A percentile compares a stretch with the other conserved stretches of the same genome.
Conservation (phyloP, 176 grass and related monocot genomes). For the Aegilops tauschii region DNA sequence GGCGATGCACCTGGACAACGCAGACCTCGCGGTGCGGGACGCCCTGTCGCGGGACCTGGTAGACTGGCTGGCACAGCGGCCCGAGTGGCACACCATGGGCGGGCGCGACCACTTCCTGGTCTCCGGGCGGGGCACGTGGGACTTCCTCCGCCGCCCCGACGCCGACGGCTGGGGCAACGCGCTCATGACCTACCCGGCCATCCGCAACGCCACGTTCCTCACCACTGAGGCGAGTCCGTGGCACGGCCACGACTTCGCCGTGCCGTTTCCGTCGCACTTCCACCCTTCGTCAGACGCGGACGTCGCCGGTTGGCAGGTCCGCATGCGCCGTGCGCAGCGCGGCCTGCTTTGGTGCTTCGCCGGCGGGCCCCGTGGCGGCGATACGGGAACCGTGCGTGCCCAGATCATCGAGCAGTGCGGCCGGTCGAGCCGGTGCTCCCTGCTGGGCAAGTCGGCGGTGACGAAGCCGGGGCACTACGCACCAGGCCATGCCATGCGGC, state of each 20-base stretch:
- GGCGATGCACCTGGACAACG: slow-evolving; percentile 9
- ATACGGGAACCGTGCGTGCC: neutral
- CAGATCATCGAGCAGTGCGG: slow-evolving; percentile 1
- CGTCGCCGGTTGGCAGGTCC: neutral
- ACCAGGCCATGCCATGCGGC: neutral
- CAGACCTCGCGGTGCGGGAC: slow-evolving; percentile 38
- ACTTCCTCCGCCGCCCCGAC: slow-evolving; percentile 31
- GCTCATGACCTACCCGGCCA: slow-evolving; percentile 48
- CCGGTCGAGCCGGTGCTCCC: neutral
- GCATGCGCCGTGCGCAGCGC: neutral
- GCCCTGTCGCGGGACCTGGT: slow-evolving; percentile 35
- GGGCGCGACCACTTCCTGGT: slow-evolving; percentile 61
- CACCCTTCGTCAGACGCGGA: slow-evolving; percentile 14
- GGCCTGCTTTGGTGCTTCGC: neutral
- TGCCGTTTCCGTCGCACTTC: slow-evolving; percentile 49
- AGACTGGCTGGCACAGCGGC: slow-evolving; percentile 31
- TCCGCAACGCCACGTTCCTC: slow-evolving; percentile 65
- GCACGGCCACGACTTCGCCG: slow-evolving; percentile 34
- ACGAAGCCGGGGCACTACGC: neutral
- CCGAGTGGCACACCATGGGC: slow-evolving; percentile 44
- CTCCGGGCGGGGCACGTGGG: slow-evolving; percentile 31
- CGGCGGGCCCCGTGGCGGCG: neutral
- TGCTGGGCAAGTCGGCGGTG: neutral
- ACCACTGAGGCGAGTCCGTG: slow-evolving; percentile 49
- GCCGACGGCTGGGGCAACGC: slow-evolving; percentile 55